Evolutionary conservation across 169 alveolate genomes (phyloP), one percentile per base, ranked within the genome.

Genomic region (Plasmodium gonderi): DNA sequence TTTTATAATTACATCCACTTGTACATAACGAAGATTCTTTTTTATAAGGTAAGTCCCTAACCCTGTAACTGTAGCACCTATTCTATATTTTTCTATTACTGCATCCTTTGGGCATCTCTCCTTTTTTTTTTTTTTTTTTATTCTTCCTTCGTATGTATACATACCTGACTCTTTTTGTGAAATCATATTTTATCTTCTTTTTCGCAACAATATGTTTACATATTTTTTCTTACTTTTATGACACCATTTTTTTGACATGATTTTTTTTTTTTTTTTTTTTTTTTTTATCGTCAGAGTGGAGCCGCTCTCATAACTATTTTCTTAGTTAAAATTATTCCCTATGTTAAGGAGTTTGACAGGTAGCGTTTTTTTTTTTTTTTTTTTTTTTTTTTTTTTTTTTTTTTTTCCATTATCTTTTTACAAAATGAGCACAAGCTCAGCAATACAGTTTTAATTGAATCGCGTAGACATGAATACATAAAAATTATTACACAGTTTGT

Each of bases 291-390:
- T n/a, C n/a, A 85, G 92, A 85, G 92, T 54, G 92, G 92, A 33
- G 79, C 87, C 31, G 92, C 69, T 9, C 79, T 85, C 5, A 38
- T 85, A 85, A 85, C 79, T 14, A 85, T 85, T 49, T 74, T 85
- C 31, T 38, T 85, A 14, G 92, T 85, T 7, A 85, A 85, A 51
- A 85, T 75, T 33, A 85, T 85, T 45, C 92, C 92, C 14, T 85
- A 85, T 38, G 87, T 75, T 29, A 85, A 85, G 60, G 92, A 85
- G 12, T 75, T 85, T 54, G 92, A 85, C 44, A 75, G 85, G 92
- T 82, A 1, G 14, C 12, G 54, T 17, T 1, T 1, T 26, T 8
- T 17, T 17, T 6, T 4, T 38, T 23, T 1, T 0, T 14, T 12
- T 3, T 40, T 40, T 20, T 7, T 26, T 29, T 82, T 38, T 29